Evolutionary conservation across 208 protist species (phyloP), one percentile per base, ranked within the genome.

Genomic region (Trypanosoma melophagium): DNA sequence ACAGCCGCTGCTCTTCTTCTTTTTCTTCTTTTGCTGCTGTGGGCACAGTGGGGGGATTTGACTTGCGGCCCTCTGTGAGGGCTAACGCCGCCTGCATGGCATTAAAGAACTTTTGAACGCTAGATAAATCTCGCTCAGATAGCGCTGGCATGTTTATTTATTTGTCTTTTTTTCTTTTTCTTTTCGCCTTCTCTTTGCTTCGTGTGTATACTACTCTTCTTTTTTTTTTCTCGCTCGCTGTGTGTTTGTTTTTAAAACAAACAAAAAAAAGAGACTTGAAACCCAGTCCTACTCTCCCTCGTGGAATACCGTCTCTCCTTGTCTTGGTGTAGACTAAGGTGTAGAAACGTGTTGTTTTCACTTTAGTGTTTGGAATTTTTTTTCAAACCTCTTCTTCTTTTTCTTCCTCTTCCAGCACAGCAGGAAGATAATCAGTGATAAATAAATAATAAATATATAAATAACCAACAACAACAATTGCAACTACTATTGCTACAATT

Each of bases 41-140:
- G 9, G 40, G 14, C 44, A 25, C n/a, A 1, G 47, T 16, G 1
- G 0, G 0, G 3, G 51, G 12, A 16, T 35, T 35, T 1, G 28
- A 35, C 17, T 56, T 31, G 60, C 61, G n/a, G 51, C 42, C 65
- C 61, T 60, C 35, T 1, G 69, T 61, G 17, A 44, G 44, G 24
- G 4, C 50, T 47, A 90, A 66, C 2, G 83, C 74, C 13, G 69
- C 74, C 42, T 71, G 72, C 25, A 77, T 77, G 24, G 77, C 69
- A 22, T 83, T 85, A 59, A 85, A 83, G 21, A 92, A 74, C 69
- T 89, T 90, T 71, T 88, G 80, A 22, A 88, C 81, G 47, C 73
- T 71, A 17, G 69, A 77, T 44, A 90, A 56, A 61, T 93, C 87
- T 12, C 74, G 72, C 41, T 89, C 83, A 4, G 79, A 80, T n/a